Conservation (phyloP, 78 protist genomes). For the Dictyostelium citrinum region DNA sequence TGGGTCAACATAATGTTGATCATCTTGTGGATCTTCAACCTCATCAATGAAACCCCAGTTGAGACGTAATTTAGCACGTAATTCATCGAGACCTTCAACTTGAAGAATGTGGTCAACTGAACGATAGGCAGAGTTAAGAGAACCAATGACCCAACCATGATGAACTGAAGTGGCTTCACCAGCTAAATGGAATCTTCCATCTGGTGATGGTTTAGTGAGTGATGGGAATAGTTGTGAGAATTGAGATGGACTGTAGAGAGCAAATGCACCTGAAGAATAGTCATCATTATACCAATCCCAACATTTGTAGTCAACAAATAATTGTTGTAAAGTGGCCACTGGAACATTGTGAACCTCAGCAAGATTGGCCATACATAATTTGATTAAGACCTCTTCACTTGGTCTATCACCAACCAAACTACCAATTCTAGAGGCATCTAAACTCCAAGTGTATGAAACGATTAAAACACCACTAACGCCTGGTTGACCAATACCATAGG, state of each 20-base stretch:
- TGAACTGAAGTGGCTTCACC: constrained; percentile 28
- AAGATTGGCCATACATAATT: not conserved
- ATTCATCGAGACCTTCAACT: not conserved
- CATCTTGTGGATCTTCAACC: not conserved
- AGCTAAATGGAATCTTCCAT: constrained; percentile 34
- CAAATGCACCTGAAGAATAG: constrained; percentile 20
- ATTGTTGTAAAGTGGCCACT: not conserved
- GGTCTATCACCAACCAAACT: constrained; percentile 1
- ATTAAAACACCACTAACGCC: not conserved
- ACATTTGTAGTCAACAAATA: not conserved
- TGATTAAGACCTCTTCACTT: not conserved
- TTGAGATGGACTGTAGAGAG: constrained; percentile 24
- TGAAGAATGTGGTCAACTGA: constrained; percentile 27
- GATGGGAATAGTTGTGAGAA: not conserved
- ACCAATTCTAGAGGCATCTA: constrained; percentile 19
- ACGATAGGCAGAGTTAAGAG: constrained; percentile 52
- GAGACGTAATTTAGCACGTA: not conserved
- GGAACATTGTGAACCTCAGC: constrained; percentile 16
- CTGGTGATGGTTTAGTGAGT: not conserved
- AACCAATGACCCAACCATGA: constrained; percentile 50
- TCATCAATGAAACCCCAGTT: constrained; percentile 48
- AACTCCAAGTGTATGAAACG: constrained; percentile 11
- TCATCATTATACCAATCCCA: constrained; percentile 38
- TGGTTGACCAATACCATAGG: constrained; percentile 19
- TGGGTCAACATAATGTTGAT: not conserved